Evolutionary conservation across 257 asterid genomes (phyloP).

Genomic region (Solanum chiquidenum): DNA sequence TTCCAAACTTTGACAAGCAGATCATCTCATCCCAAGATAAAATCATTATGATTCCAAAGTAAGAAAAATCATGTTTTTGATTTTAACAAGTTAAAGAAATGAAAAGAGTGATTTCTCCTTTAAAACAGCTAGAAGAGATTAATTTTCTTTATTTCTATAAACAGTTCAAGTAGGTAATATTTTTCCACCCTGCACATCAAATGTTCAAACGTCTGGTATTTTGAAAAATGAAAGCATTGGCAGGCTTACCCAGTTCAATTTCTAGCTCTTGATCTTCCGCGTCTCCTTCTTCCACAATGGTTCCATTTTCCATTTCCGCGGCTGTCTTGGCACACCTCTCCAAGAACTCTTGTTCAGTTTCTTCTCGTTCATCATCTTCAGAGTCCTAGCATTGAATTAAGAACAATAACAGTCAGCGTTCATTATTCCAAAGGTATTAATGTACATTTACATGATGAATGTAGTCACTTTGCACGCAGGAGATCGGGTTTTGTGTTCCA

Average conservation of each 20-base stretch:
- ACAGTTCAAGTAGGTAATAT: not conserved
- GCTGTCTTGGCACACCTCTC: slow-evolving; percentile 29
- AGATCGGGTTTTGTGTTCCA: not conserved
- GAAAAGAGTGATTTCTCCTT: not conserved
- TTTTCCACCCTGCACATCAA: not conserved
- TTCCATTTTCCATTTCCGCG: slow-evolving; percentile 17
- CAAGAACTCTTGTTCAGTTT: slow-evolving; percentile 36
- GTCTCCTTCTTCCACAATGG: slow-evolving; percentile 30
- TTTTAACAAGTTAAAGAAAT: not conserved
- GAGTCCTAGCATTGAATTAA: slow-evolving; percentile 19
- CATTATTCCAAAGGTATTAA: not conserved
- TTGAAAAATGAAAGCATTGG: not conserved
- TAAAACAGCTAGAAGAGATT: not conserved
- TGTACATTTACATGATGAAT: not conserved
- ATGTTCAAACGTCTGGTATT: not conserved
- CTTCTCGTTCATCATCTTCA: slow-evolving; percentile 29
- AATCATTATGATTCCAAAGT: not conserved
- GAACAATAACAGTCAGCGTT: not conserved
- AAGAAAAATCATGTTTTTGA: not conserved
- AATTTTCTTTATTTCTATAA: not conserved
- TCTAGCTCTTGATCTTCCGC: slow-evolving; percentile 24
- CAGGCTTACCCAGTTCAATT: slow-evolving; percentile 23
- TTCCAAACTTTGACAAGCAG: not conserved
- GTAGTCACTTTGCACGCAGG: not conserved
- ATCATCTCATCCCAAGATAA: not conserved